Evolutionary conservation across 257 asterid species (phyloP).

Genomic region (Echites panduratus): DNA sequence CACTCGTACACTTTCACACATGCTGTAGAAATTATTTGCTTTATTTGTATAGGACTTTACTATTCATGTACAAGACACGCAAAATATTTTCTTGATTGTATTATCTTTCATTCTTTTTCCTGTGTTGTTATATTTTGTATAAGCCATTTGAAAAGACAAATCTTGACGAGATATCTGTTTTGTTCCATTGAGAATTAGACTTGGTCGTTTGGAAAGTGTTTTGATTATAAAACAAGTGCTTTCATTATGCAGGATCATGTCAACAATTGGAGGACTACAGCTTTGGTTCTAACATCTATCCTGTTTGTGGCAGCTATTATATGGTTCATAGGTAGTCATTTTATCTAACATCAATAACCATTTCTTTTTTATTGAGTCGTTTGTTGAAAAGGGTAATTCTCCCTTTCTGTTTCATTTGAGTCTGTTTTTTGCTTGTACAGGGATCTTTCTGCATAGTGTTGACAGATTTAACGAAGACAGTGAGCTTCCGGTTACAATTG

Average conservation of each 20-base stretch:
- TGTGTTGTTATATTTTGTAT: too few relatives aligned
- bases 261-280: constrained; percentile 80
- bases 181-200: not conserved
- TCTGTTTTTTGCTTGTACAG: constrained; percentile 29
- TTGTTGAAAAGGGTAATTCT: not conserved
- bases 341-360: not conserved
- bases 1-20: not conserved
- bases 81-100: too few relatives aligned
- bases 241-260: constrained; percentile 58
- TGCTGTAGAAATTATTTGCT: not conserved
- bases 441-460: constrained; percentile 60
- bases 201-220: not conserved
- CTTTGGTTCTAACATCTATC: constrained; percentile 68
- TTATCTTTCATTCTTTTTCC: too few relatives aligned
- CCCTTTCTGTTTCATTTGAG: not conserved
- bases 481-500: constrained; percentile 27
- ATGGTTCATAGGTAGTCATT: constrained; percentile 66
- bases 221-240: not conserved
- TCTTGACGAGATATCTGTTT: not conserved
- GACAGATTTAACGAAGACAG: constrained; percentile 69
- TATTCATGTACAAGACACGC: too few relatives aligned
- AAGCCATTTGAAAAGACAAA: too few relatives aligned
- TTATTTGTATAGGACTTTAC: not conserved
- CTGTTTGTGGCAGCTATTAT: constrained; percentile 65
- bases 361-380: not conserved